Percentiles rank a stretch among this genome's conserved stretches.
These are phyloP conservation scores for Ganoderma multipileum DNA, from an alignment of 1,284 basidiomycete species.

Conservation along the genomic window DNA sequence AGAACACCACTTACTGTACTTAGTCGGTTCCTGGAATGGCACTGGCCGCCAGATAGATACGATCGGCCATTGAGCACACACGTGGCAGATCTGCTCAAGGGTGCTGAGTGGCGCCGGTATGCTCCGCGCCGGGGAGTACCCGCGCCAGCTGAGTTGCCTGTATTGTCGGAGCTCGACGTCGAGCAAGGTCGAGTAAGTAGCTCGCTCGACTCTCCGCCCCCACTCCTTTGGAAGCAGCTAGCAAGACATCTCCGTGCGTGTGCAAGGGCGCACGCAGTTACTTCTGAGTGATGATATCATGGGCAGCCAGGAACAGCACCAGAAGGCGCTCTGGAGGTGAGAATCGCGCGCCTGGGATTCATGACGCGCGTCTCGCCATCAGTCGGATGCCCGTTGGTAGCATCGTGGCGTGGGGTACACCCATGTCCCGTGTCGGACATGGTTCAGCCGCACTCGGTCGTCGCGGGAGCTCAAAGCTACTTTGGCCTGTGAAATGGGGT, in stretches of 20 bases:
- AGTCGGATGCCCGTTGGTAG: neutral
- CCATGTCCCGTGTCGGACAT: neutral
- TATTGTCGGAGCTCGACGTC: neutral
- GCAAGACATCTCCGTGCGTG: neutral
- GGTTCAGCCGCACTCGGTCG: neutral
- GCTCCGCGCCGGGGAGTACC: too few relatives aligned
- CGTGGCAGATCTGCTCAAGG: conserved; percentile 25
- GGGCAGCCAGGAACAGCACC: conserved; percentile 1
- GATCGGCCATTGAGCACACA: conserved; percentile 18
- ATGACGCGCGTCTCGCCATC: neutral
- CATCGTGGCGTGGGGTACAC: too few relatives aligned
- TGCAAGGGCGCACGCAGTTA: neutral
- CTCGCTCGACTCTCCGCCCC: neutral
- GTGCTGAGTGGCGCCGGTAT: too few relatives aligned
- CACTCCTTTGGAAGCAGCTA: neutral
- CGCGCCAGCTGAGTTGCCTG: too few relatives aligned
- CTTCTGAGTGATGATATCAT: conserved; percentile 15
- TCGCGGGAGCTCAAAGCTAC: neutral
- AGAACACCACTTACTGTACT: too few relatives aligned
- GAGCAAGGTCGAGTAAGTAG: neutral
- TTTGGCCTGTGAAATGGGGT: neutral
- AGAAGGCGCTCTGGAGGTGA: neutral
- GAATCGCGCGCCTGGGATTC: too few relatives aligned
- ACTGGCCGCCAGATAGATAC: conserved; percentile 14
- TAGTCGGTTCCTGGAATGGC: too few relatives aligned